Evolutionary conservation across 768 basidiomycete species (phyloP).

Genomic region (Clitopilus hobsonii): DNA sequence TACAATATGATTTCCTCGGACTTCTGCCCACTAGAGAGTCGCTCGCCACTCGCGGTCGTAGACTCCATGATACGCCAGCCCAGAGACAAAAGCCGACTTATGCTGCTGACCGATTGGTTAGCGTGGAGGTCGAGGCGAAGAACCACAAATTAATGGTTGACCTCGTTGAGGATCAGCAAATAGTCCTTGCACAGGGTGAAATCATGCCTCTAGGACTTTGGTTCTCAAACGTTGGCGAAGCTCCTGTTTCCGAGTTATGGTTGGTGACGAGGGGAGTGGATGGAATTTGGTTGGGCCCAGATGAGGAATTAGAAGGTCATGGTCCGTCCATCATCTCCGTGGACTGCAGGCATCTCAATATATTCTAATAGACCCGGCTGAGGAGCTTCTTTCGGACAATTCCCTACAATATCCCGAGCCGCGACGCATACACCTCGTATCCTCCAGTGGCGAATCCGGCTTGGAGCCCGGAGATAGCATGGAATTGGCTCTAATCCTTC

Average conservation of each 20-base stretch:
- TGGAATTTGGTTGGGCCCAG: slow-evolving; percentile 50
- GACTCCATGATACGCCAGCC: slow-evolving; percentile 69
- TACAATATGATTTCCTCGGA: slow-evolving; percentile 67
- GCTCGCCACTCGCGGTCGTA: slow-evolving; percentile 63
- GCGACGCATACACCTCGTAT: slow-evolving; percentile 33
- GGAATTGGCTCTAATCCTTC: slow-evolving; percentile 49
- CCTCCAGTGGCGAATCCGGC: slow-evolving; percentile 15
- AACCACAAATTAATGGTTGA: slow-evolving; percentile 58
- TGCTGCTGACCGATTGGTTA: slow-evolving; percentile 59
- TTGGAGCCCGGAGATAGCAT: slow-evolving; percentile 45
- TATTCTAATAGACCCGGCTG: slow-evolving; percentile 21
- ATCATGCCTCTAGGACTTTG: slow-evolving; percentile 45
- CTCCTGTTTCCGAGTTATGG: slow-evolving; percentile 67
- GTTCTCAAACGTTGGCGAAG: slow-evolving; percentile 64
- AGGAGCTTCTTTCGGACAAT: slow-evolving; percentile 46
- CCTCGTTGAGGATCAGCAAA: slow-evolving; percentile 48
- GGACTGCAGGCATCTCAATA: neutral
- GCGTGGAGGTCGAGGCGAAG: slow-evolving; percentile 58
- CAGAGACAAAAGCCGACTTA: slow-evolving; percentile 71
- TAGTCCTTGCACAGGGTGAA: slow-evolving; percentile 68
- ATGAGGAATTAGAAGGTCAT: neutral
- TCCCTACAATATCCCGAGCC: slow-evolving; percentile 46
- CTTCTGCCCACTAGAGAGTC: slow-evolving; percentile 66
- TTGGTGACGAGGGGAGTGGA: slow-evolving; percentile 56
- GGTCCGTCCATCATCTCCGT: neutral